Conservation (phyloP, 306 rosid genomes). For the Casuarina glauca region DNA sequence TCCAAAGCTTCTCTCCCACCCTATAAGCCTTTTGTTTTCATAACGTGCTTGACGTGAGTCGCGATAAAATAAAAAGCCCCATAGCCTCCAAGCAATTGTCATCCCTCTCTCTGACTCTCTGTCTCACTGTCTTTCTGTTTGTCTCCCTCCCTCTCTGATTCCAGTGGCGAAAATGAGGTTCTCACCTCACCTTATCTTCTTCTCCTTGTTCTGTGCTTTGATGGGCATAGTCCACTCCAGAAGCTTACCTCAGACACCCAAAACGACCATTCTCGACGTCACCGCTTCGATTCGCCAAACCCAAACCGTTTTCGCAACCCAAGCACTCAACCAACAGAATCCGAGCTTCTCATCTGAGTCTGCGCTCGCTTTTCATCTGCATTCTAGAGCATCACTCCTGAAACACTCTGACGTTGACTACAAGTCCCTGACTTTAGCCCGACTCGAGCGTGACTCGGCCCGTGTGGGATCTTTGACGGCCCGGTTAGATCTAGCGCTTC, state of each 20-base stretch:
- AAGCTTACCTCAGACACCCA: slow-evolving; percentile 14
- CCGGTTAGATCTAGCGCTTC: slow-evolving; percentile 47
- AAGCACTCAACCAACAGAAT: slow-evolving; percentile 15
- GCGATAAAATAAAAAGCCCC: slow-evolving; percentile 22
- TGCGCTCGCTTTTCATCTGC: slow-evolving; percentile 40
- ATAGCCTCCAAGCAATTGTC: neutral
- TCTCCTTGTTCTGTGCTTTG: slow-evolving; percentile 15
- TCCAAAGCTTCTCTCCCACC: slow-evolving; percentile 43
- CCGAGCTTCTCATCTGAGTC: neutral
- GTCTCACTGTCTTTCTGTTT: no score
- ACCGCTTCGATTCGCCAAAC: slow-evolving; percentile 42
- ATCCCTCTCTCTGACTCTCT: no score
- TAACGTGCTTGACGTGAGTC: slow-evolving; percentile 47
- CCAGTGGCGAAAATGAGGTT: slow-evolving; percentile 29
- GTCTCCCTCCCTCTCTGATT: neutral
- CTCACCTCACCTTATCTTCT: slow-evolving; percentile 25
- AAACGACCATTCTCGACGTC: slow-evolving; percentile 59
- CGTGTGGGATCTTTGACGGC: slow-evolving; percentile 60
- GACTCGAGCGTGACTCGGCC: slow-evolving; percentile 79
- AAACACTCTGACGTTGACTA: slow-evolving; percentile 41
- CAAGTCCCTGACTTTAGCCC: slow-evolving; percentile 49
- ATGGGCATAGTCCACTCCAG: slow-evolving; percentile 36
- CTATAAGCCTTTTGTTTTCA: slow-evolving; percentile 26
- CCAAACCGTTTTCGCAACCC: slow-evolving; percentile 11
- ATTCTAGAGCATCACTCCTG: slow-evolving; percentile 55